Percentiles rank a stretch among this genome's conserved stretches.
Evolutionary conservation across 768 basidiomycete genomes (phyloP).

Genomic region (Russula foetens): DNA sequence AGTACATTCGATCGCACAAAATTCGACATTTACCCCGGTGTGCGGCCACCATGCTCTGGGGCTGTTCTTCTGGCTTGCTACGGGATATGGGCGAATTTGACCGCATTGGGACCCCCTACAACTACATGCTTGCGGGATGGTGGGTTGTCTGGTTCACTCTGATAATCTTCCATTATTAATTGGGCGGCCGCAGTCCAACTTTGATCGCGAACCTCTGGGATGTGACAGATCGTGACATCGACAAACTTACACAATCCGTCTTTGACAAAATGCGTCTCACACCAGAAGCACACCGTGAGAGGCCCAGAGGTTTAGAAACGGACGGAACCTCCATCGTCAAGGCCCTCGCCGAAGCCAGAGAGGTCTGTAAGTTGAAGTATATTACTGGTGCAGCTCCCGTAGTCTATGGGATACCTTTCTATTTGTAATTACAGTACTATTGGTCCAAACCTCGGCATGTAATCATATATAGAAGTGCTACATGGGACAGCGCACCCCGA

Average conservation of each 20-base stretch:
- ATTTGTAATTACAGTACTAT: conserved; percentile 36
- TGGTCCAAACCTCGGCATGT: no score
- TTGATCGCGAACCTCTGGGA: conserved; percentile 97
- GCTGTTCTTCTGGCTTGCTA: conserved; percentile 89
- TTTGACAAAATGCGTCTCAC: conserved; percentile 62
- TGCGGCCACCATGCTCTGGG: conserved; percentile 96
- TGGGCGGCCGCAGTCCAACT: conserved; percentile 47
- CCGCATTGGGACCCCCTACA: conserved; percentile 81
- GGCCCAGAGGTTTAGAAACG: conserved; percentile 15
- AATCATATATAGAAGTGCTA: no score
- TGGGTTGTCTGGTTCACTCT: conserved; percentile 37
- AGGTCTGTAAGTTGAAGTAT: conserved; percentile 83
- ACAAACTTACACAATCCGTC: conserved; percentile 81
- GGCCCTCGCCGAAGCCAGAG: conserved; percentile 75
- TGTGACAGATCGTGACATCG: conserved; percentile 95
- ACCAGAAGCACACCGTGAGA: conserved; percentile 24
- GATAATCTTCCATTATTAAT: not conserved
- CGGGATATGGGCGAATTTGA: conserved; percentile 94
- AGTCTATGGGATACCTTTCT: conserved; percentile 93
- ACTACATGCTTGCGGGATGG: conserved; percentile 98
- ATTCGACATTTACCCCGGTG: conserved; percentile 77
- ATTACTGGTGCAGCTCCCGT: conserved; percentile 93
- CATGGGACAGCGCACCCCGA: no score
- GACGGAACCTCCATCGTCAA: conserved; percentile 46
- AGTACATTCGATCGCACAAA: conserved; percentile 84